Base-by-base conservation (phyloP, 2,329 filamentous ascomycete genomes). In the Alternaria sp. region DNA sequence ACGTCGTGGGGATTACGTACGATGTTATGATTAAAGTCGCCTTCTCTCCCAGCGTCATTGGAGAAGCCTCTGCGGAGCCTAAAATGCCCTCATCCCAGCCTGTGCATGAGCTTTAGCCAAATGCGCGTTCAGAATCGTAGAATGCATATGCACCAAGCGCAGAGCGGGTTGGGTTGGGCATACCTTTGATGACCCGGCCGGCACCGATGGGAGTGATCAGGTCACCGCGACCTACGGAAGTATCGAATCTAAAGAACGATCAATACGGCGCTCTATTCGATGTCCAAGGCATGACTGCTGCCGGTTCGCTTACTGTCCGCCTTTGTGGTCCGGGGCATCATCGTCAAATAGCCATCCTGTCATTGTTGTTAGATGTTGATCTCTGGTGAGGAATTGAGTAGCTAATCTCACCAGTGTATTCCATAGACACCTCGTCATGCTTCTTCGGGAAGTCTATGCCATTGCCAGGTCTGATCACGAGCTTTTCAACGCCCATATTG, bases 1-100 rank as follows among this genome's bases (percentile, higher is more conserved):
- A 23, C 53, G n/a, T 28, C 43, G 12, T 15, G 21, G 26, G 26
- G 52, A 58, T 63, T 65, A 75, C 87, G 80, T 86, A 93, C 91
- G 87, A 85, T 67, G 90, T 87, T 78, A 98, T 97, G 71, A 90
- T 91, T 68, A 99, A 86, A 55, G 88, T 92, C 57, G 93, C 90
- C 85, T 92, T 95, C 87, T 98, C 95, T 79, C 95, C 94, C 62
- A 97, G 85, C 78, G 90, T 90, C 95, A 99, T 97, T 77, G 88
- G 85, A 43, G 62, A 57, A 53, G 52, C 63, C n/a, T 53, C 63
- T 46, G 71, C 72, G 25, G 73, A 75, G 59, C 72, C 79, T 54
- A 84, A 70, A 57, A 98, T 93, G 70, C 91, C 94, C 82, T 97
- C 82, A 68, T 85, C 84, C 84, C 83, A 85, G 64, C 83, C 83